phyloP scores from a whole-genome alignment of 2,329 filamentous ascomycete species.

The Zasmidium citrigriseum region DNA sequence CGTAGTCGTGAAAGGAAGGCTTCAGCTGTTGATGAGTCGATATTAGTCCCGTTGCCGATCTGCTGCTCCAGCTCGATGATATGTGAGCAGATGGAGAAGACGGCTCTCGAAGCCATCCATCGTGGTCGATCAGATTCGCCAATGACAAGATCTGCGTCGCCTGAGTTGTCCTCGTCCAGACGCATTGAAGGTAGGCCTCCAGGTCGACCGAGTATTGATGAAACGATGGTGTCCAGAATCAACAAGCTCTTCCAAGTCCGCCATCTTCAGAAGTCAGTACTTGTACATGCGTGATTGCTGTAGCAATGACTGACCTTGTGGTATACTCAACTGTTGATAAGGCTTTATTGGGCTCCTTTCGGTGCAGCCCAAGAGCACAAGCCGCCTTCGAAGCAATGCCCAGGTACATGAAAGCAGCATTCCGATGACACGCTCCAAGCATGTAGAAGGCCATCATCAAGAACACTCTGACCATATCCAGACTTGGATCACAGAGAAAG shows the following conservation, averaged over 20 bases:
- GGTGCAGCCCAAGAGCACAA: conserved; percentile 58
- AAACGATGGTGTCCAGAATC: conserved; percentile 50
- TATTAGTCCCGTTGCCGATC: conserved; percentile 18
- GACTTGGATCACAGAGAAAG: conserved; percentile 56
- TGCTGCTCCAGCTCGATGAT: conserved; percentile 26
- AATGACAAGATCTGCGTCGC: conserved; percentile 17
- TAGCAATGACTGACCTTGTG: background rate
- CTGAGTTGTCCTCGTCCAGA: conserved; percentile 17
- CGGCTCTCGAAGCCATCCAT: conserved; percentile 18
- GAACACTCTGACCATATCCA: conserved; percentile 55
- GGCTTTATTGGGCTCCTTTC: conserved; percentile 23
- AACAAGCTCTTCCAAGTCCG: conserved; percentile 51
- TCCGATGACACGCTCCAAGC: conserved; percentile 59
- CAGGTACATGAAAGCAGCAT: conserved; percentile 65
- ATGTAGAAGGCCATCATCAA: conserved; percentile 62
- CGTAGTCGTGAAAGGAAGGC: conserved; percentile 20
- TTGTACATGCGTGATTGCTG: background rate
- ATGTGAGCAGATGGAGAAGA: conserved; percentile 20
- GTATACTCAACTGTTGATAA: conserved; percentile 18
- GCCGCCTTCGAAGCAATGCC: conserved; percentile 61
- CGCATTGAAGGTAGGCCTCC: conserved; percentile 28
- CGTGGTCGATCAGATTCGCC: conserved; percentile 12
- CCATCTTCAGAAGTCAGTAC: conserved; percentile 32
- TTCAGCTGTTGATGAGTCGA: conserved; percentile 19
- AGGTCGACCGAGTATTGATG: conserved; percentile 52